These are phyloP conservation scores for Lophiotrema nucula DNA, from an alignment of 495 filamentous ascomycete species.

Conservation along the genomic window DNA sequence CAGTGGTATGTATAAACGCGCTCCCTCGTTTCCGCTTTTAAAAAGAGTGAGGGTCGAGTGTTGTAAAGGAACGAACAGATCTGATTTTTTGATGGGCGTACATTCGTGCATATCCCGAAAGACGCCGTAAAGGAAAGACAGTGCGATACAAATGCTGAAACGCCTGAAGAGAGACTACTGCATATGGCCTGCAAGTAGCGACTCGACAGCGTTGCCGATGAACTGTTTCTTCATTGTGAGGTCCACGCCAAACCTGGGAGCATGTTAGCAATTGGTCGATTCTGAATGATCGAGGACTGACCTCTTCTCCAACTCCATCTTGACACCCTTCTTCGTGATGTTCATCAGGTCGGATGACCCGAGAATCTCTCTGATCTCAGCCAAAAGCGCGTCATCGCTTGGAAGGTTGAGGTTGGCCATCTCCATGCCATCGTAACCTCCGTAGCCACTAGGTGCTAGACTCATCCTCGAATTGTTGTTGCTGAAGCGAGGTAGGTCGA, in stretches of 20 bases:
- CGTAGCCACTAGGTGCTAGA: conserved; percentile 59
- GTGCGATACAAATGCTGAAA: too few relatives aligned
- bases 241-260: conserved; percentile 29
- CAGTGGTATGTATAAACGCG: neutral
- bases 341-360: conserved; percentile 91
- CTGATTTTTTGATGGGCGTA: neutral
- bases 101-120: neutral
- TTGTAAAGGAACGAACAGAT: neutral
- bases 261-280: conserved; percentile 1
- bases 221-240: conserved; percentile 29
- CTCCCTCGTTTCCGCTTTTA: neutral
- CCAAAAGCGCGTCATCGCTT: conserved; percentile 81
- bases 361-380: conserved; percentile 92
- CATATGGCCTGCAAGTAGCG: conserved; percentile 16
- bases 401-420: conserved; percentile 77
- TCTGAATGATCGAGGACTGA: conserved; percentile 38
- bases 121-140: neutral
- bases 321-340: conserved; percentile 98
- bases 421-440: conserved; percentile 52
- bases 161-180: conserved; percentile 3
- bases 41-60: neutral
- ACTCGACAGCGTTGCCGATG: conserved; percentile 34
- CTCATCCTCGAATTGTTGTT: conserved; percentile 66
- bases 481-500: conserved; percentile 56
- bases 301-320: conserved; percentile 83